These are phyloP conservation scores for Pseudogymnoascus sp. DNA, from an alignment of 2,329 filamentous ascomycete genomes.

Conservation along the genomic window DNA sequence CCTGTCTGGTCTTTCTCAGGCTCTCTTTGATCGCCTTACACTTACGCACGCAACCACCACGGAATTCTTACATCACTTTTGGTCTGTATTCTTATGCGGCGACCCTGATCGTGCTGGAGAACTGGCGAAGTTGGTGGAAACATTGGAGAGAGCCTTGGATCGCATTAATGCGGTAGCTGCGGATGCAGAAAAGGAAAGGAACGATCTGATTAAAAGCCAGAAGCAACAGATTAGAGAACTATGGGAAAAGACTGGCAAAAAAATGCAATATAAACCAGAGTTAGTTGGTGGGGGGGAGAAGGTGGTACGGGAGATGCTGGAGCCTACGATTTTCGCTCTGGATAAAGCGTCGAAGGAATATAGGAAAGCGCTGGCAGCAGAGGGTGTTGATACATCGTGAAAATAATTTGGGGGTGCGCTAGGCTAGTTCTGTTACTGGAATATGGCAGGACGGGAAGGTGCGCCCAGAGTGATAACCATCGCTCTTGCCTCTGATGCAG, in stretches of 20 bases:
- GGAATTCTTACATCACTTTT: constrained; percentile 97
- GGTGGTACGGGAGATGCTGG: constrained; percentile 70
- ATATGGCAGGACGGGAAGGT: neutral
- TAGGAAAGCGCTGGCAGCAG: constrained; percentile 62
- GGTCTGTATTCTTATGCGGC: constrained; percentile 84
- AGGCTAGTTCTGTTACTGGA: neutral
- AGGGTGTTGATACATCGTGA: constrained; percentile 31
- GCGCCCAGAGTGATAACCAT: neutral
- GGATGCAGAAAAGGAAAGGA: constrained; percentile 70
- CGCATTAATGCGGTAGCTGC: constrained; percentile 75
- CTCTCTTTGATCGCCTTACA: constrained; percentile 55
- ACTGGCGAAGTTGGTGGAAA: constrained; percentile 74
- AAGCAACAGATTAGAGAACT: constrained; percentile 66
- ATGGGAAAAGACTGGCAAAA: constrained; percentile 67
- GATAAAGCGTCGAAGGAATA: constrained; percentile 67
- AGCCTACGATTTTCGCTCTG: constrained; percentile 66
- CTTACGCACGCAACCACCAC: constrained; percentile 87
- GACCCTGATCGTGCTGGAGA: constrained; percentile 75
- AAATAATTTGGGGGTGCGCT: neutral
- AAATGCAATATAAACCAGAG: constrained; percentile 61
- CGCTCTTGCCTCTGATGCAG: neutral
- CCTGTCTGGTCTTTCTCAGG: constrained; percentile 39
- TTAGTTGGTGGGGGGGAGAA: constrained; percentile 68
- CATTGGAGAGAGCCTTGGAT: constrained; percentile 67
- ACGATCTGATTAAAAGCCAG: constrained; percentile 57